These are phyloP conservation scores for Neurospora pannonica DNA, from an alignment of 495 filamentous ascomycete species.

Conservation along the genomic window DNA sequence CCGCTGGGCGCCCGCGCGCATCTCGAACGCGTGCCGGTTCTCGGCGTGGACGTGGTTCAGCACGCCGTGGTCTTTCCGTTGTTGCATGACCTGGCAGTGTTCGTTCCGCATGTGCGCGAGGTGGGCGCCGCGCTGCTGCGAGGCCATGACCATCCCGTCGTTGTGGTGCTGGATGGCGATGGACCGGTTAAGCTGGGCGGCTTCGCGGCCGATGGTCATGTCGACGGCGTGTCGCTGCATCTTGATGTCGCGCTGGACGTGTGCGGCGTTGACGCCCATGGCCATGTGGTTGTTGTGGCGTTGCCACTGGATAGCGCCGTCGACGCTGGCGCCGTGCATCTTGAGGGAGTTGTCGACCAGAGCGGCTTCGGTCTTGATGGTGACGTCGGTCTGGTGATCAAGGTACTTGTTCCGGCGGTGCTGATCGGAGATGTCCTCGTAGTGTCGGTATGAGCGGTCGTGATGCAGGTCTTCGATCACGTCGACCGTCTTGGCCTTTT, in stretches of 20 bases:
- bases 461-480: constrained; percentile 6
- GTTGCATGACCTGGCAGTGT: constrained; percentile 4
- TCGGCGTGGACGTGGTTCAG: constrained; percentile 1
- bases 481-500: constrained; percentile 20
- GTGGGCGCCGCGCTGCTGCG: constrained; percentile 6
- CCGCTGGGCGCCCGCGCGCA: background rate
- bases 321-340: constrained; percentile 6
- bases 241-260: background rate
- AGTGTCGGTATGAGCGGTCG: constrained; percentile 7
- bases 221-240: background rate
- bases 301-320: constrained; percentile 11
- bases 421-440: constrained; percentile 11
- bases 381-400: constrained; percentile 10
- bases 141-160: background rate
- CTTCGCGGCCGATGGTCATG: background rate
- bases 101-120: constrained; percentile 5
- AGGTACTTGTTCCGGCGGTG: constrained; percentile 7
- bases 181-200: constrained; percentile 4
- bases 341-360: constrained; percentile 12
- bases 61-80: background rate
- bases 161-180: constrained; percentile 2
- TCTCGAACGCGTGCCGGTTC: background rate
- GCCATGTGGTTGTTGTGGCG: constrained; percentile 9
- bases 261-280: constrained; percentile 7
- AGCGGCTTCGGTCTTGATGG: constrained; percentile 7